These are phyloP conservation scores for Diaporthe citri DNA, from an alignment of 2,329 filamentous ascomycete species.

Conservation along the genomic window DNA sequence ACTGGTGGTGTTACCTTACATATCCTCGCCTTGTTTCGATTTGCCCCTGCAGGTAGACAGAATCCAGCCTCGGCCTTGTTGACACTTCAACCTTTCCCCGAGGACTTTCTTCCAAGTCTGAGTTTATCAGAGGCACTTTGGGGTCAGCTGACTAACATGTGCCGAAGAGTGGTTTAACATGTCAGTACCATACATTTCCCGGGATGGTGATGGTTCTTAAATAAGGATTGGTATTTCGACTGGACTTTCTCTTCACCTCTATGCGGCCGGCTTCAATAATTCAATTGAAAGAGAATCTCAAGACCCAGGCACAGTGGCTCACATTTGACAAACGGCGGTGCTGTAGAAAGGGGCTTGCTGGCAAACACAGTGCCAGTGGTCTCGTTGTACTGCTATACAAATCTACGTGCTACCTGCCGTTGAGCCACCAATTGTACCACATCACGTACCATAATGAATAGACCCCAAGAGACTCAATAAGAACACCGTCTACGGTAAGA, in stretches of 20 bases:
- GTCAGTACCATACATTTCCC: background rate
- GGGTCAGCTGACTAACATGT: background rate
- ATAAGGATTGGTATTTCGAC: background rate
- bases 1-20: slow-evolving; percentile 18
- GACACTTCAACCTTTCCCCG: background rate
- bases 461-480: background rate
- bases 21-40: slow-evolving; percentile 16
- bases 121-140: background rate
- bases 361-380: background rate
- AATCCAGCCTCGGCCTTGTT: slow-evolving; percentile 13
- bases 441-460: background rate
- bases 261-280: background rate
- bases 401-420: background rate
- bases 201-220: slow-evolving; percentile 3
- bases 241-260: slow-evolving; percentile 15
- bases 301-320: background rate
- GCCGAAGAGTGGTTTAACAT: background rate
- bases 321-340: background rate
- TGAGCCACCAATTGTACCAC: background rate
- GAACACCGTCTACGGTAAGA: background rate
- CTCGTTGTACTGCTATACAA: background rate
- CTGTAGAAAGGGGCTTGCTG: too few relatives aligned
- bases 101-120: background rate
- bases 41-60: slow-evolving; percentile 29
- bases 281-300: background rate